Conservation (phyloP, 2,329 filamentous ascomycete species). For the Geoglossum cookeanum region DNA sequence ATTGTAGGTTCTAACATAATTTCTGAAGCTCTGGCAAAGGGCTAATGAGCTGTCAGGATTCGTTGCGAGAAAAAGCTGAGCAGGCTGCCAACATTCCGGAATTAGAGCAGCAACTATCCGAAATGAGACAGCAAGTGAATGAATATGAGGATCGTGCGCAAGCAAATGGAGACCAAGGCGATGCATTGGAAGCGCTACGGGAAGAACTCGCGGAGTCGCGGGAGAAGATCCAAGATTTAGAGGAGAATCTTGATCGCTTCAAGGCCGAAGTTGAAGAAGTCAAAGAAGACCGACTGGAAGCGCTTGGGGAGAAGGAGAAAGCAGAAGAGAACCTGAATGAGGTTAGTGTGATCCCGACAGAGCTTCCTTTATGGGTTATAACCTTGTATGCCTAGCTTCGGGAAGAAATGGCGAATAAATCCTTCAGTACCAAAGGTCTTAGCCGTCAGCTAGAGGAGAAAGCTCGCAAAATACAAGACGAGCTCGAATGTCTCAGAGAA, state of each 20-base stretch:
- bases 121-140: constrained; percentile 15
- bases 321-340: constrained; percentile 22
- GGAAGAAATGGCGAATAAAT: constrained; percentile 64
- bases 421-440: constrained; percentile 53
- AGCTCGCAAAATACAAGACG: constrained; percentile 43
- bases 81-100: constrained; percentile 26
- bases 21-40: constrained; percentile 13
- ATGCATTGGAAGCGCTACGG: constrained; percentile 22
- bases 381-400: constrained; percentile 32
- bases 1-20: constrained; percentile 22
- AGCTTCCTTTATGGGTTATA: background rate
- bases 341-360: constrained; percentile 3
- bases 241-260: constrained; percentile 20
- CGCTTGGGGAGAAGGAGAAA: constrained; percentile 30
- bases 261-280: constrained; percentile 20
- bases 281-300: constrained; percentile 27
- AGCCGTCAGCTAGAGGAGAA: constrained; percentile 60
- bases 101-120: constrained; percentile 29
- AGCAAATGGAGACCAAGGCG: constrained; percentile 16
- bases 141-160: background rate
- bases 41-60: constrained; percentile 26
- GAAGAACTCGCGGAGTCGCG: constrained; percentile 4
- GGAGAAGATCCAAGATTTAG: constrained; percentile 1
- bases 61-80: constrained; percentile 32
- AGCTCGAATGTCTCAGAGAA: constrained; percentile 35